Percentiles rank a stretch among this genome's conserved stretches.
Evolutionary conservation across 164 flowering plant species (phyloP).

Genomic region (Saururus chinensis): DNA sequence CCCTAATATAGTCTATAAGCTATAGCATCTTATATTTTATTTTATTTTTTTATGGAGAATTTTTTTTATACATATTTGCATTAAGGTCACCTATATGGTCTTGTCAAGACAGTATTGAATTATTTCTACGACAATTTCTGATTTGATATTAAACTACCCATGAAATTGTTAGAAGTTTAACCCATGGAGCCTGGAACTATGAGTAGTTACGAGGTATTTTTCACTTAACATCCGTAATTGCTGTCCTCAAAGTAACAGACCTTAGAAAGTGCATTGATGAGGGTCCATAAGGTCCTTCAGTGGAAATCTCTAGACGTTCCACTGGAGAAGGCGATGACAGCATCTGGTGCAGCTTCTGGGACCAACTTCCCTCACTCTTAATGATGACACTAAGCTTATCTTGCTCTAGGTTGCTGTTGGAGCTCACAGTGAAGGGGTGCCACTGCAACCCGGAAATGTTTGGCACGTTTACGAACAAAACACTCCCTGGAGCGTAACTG

Average conservation of each 20-base stretch:
- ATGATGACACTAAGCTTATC: constrained; percentile 49
- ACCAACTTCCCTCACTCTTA: constrained; percentile 60
- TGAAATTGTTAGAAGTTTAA: no score
- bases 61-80: no score
- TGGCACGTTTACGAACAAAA: constrained; percentile 47
- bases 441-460: constrained; percentile 66
- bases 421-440: constrained; percentile 71
- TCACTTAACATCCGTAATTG: no score
- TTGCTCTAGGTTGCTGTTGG: constrained; percentile 44
- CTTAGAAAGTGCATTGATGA: constrained; percentile 45
- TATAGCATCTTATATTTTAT: no score
- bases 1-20: no score
- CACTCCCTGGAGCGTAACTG: constrained; percentile 47
- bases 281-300: constrained; percentile 95
- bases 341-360: constrained; percentile 38
- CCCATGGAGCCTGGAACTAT: no score
- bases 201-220: no score
- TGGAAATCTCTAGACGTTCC: constrained; percentile 48
- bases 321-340: constrained; percentile 37
- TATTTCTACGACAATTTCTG: no score
- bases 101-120: no score
- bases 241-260: constrained; percentile 10
- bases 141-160: no score
- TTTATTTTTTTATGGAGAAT: no score
- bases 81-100: no score